Evolutionary conservation across 805 yeast species (phyloP).

Genomic region (Candida orba): DNA sequence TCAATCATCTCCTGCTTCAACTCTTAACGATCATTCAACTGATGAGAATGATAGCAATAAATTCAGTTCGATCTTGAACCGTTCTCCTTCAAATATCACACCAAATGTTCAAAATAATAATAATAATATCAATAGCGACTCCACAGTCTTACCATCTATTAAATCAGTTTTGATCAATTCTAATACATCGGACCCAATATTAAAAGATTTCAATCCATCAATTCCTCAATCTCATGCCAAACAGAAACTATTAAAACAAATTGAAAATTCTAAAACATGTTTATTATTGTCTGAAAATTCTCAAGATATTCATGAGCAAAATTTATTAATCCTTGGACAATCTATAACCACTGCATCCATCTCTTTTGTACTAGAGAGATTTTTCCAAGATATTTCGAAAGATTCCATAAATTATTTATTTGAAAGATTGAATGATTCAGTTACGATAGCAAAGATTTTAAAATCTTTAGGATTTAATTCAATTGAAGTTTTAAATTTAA

Average conservation of each 20-base stretch:
- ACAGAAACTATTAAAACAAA: slow-evolving; percentile 35
- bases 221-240: slow-evolving; percentile 11
- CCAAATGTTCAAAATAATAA: neutral
- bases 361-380: slow-evolving; percentile 56
- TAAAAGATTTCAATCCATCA: slow-evolving; percentile 4
- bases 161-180: slow-evolving; percentile 2
- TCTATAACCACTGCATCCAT: slow-evolving; percentile 47
- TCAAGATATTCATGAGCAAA: slow-evolving; percentile 28
- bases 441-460: slow-evolving; percentile 27
- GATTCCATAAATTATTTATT: slow-evolving; percentile 48
- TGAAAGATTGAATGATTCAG: slow-evolving; percentile 35
- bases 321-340: slow-evolving; percentile 52
- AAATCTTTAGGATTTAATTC: slow-evolving; percentile 29
- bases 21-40: neutral
- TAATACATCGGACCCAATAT: neutral
- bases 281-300: slow-evolving; percentile 34
- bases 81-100: neutral
- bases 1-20: neutral
- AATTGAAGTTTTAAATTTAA: slow-evolving; percentile 25
- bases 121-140: neutral
- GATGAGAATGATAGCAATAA: too few relatives aligned
- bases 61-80: too few relatives aligned
- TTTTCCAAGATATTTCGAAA: slow-evolving; percentile 45
- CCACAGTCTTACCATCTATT: slow-evolving; percentile 2
- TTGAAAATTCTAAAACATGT: slow-evolving; percentile 61